These are phyloP conservation scores for Aspergillus bridgeri DNA, from an alignment of 495 filamentous ascomycete species.

Conservation along the genomic window DNA sequence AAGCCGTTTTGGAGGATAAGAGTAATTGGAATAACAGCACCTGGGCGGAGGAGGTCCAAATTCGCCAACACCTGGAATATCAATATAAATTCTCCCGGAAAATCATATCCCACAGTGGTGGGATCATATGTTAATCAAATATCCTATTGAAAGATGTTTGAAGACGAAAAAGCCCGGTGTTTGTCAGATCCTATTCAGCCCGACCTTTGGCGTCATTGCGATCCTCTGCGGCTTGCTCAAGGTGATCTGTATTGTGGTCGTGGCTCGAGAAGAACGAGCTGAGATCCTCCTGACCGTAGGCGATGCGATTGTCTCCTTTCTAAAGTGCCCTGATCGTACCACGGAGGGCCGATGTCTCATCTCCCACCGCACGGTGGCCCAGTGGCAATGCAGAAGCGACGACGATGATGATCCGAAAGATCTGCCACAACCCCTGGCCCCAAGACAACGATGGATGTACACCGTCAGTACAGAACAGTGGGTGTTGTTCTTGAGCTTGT, in stretches of 20 bases:
- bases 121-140: neutral
- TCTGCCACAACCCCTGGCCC: too few relatives aligned
- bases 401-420: too few relatives aligned
- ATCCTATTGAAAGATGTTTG: too few relatives aligned
- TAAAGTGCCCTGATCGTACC: conserved; percentile 35
- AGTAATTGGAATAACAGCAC: neutral
- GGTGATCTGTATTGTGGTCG: neutral
- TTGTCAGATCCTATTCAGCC: conserved; percentile 9
- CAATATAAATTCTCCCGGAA: too few relatives aligned
- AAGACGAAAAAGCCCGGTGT: too few relatives aligned
- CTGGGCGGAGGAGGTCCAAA: neutral
- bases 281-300: conserved; percentile 43
- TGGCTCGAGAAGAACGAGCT: neutral
- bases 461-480: too few relatives aligned
- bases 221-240: conserved; percentile 17
- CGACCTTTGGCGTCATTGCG: conserved; percentile 3
- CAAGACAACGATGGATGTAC: too few relatives aligned
- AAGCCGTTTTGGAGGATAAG: too few relatives aligned
- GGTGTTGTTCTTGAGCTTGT: too few relatives aligned
- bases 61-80: too few relatives aligned
- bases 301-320: conserved; percentile 49
- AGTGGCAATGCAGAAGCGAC: too few relatives aligned
- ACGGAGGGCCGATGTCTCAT: conserved; percentile 36
- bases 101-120: neutral
- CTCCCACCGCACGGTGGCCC: too few relatives aligned